phyloP scores from a whole-genome alignment of 805 yeast species.

The Tetrapisispora fleetii region DNA sequence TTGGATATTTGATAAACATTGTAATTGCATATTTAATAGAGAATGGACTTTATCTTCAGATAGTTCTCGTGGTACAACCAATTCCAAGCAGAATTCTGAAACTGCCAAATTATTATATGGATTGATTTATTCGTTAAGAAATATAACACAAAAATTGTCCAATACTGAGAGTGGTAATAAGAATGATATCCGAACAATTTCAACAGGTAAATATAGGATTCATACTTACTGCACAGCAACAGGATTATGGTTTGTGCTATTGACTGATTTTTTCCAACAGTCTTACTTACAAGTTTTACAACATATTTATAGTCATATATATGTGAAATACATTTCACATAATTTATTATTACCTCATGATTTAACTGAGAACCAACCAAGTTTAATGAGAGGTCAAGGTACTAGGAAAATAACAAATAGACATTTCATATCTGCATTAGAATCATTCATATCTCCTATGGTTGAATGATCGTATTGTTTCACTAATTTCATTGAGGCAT shows the following conservation, averaged over 20 bases:
- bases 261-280: conserved; percentile 47
- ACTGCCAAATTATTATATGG: conserved; percentile 80
- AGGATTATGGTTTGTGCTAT: conserved; percentile 62
- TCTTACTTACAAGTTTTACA: conserved; percentile 22
- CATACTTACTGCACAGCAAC: conserved; percentile 76
- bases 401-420: conserved; percentile 23
- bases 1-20: conserved; percentile 87
- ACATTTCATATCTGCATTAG: conserved; percentile 20
- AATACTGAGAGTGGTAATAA: conserved; percentile 17
- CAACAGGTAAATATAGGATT: conserved; percentile 69
- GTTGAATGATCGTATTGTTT: conserved; percentile 5
- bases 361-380: conserved; percentile 20
- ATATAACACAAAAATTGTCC: conserved; percentile 51
- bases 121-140: conserved; percentile 66
- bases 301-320: conserved; percentile 25
- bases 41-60: conserved; percentile 46
- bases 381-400: conserved; percentile 27
- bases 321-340: conserved; percentile 22
- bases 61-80: conserved; percentile 32
- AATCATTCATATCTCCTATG: conserved; percentile 26
- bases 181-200: conserved; percentile 30
- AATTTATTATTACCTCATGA: conserved; percentile 26
- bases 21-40: conserved; percentile 75
- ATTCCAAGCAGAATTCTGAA: conserved; percentile 53
- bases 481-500: neutral